These are phyloP conservation scores for Tulasnella sp. DNA, from an alignment of 768 basidiomycete species.

Conservation along the genomic window DNA sequence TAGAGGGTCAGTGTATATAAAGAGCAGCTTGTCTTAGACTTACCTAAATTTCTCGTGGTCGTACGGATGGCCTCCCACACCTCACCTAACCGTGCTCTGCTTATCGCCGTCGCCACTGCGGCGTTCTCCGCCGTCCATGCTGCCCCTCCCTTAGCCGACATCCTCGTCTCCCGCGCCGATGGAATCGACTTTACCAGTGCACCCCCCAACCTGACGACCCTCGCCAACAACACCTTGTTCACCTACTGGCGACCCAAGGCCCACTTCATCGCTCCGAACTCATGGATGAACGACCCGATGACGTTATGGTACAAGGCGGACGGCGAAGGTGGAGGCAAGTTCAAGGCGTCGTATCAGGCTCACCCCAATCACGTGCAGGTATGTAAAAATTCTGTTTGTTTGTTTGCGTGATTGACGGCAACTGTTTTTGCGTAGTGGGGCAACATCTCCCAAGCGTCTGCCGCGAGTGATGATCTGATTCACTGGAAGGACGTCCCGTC, in stretches of 20 bases:
- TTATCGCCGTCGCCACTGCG: background rate
- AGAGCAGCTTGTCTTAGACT: background rate
- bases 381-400: background rate
- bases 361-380: slow-evolving; percentile 8
- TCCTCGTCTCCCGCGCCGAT: background rate
- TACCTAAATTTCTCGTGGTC: background rate
- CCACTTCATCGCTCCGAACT: background rate
- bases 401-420: background rate
- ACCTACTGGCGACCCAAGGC: slow-evolving; percentile 1
- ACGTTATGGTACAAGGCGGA: background rate
- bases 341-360: slow-evolving; percentile 4
- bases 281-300: slow-evolving; percentile 15
- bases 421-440: background rate
- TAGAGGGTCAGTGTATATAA: background rate
- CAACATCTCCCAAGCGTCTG: background rate
- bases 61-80: background rate
- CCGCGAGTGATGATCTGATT: background rate
- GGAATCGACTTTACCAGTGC: background rate
- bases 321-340: slow-evolving; percentile 2
- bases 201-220: background rate
- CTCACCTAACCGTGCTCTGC: background rate
- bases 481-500: slow-evolving; percentile 1
- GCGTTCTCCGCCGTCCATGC: background rate
- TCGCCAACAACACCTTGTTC: slow-evolving; percentile 6
- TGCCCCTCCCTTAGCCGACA: background rate